Evolutionary conservation across 768 basidiomycete genomes (phyloP), one percentile per base, ranked within the genome.

Genomic region (Nidula microcarpa): DNA sequence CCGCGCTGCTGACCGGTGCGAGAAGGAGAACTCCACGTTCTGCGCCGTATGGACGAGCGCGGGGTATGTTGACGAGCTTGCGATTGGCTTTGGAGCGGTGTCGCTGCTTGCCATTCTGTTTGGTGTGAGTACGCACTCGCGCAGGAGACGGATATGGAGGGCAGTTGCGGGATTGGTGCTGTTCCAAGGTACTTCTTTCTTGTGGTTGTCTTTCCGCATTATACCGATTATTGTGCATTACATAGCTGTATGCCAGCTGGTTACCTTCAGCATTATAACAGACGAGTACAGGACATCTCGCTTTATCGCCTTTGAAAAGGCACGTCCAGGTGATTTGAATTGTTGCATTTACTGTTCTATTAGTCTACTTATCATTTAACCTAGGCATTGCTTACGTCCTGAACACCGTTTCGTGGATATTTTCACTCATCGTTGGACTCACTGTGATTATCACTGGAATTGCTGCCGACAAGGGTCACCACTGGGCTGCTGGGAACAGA

Each of bases 401-500:
- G 10, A 86, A 82, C 59, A 72, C 74, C 0, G 36, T 87, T 23
- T 78, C 85, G 5, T 91, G 89, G 89, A 60, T 82, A 17, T 58
- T 71, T 14, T 80, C 81, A 30, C 57, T 87, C 47, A 41, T 85
- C 30, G 75, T 82, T 32, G 74, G 76, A 0, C 53, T 70, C 23
- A 82, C 75, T 0, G 81, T 90, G 7, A 70, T 87, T 5, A 65
- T 76, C 18, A 88, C 86, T 1, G 89, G 89, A 2, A 65, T 82
- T 53, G 77, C 81, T 49, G 84, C 85, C 2, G 78, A 81, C 54
- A 74, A 74, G 52, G 85, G 86, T 1, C 72, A 86, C 56, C 71
- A 69, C 52, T 91, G 89, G 89, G 89, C 89, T 37, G 89, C 89
- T 35, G 89, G 89, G 44, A 85, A 86, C 58, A 76, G 87, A 53